Base-by-base conservation (phyloP, 441 rosid species). In the Codiaeum variegatum region DNA sequence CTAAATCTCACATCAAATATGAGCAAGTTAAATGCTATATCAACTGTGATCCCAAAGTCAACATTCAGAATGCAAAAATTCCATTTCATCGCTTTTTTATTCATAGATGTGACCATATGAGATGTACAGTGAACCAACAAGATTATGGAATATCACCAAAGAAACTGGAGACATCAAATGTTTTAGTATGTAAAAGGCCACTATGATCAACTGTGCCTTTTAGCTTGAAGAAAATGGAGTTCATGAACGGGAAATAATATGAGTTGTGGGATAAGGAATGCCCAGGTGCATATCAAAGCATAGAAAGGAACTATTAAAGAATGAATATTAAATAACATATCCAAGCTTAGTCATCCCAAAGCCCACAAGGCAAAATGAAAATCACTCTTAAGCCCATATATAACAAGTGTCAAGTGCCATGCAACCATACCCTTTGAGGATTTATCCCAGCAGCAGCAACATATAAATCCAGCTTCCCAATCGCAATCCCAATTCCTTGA, bases 391-490 rank as follows among this genome's bases (percentile, higher is more conserved):
- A 6, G 46, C 10, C 36, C 34, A 44, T 10, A 5, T 49, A 49
- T 36, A 31, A 54, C 4, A 73, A 6, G 59, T 4, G 46, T 28
- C 4, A 73, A 6, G 59, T 4, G 46, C 28, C 4, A 51, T 36
- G 16, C 9, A 52, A 61, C 55, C 60, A 47, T 85, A 93, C 98
- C 96, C 99, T 88, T 78, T 96, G 98, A 70, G 99, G 98, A 86
- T 96, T 96, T 71, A 96, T 91, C 79, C 99, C 99, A 74, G 98
- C 99, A 62, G 99, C 99, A 66, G 98, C 99, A 67, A 96, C 99
- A 71, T 96, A 96, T 71, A 96, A 78, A 83, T 96, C 99, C 75
- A 96, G 90, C 87, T 96, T 96, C 76, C 99, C 99, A 36, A 96
- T 87, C 42, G 98, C 82, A 80, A 93, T 96, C 74, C 96, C 99